Evolutionary conservation across 805 yeast species (phyloP).

Genomic region (Zygoascus biomembranicola): DNA sequence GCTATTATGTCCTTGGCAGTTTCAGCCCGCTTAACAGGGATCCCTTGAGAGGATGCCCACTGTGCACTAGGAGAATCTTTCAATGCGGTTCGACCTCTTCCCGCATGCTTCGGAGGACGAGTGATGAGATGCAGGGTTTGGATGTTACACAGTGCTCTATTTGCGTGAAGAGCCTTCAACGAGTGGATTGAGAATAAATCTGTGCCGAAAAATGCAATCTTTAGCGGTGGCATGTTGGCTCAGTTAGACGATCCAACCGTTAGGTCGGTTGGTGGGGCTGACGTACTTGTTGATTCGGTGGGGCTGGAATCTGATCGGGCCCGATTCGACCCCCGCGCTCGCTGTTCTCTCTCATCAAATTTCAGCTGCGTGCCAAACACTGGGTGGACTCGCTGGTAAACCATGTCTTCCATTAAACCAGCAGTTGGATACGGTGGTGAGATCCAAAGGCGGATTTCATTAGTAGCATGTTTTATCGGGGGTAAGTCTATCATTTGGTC

Average conservation of each 20-base stretch:
- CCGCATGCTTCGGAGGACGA: slow-evolving; percentile 53
- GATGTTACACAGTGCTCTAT: slow-evolving; percentile 15
- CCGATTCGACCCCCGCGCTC: no score
- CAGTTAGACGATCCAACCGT: background rate
- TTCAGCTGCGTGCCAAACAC: no score
- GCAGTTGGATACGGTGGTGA: slow-evolving; percentile 55
- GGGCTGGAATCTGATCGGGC: background rate
- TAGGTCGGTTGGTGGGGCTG: background rate
- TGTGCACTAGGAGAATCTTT: slow-evolving; percentile 41
- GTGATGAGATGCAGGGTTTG: slow-evolving; percentile 52
- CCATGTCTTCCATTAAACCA: slow-evolving; percentile 37
- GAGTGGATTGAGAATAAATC: slow-evolving; percentile 57
- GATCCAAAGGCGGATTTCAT: slow-evolving; percentile 63
- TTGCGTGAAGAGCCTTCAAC: slow-evolving; percentile 32
- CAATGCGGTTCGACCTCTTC: slow-evolving; percentile 42
- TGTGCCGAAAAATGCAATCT: slow-evolving; percentile 68
- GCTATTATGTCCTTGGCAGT: slow-evolving; percentile 11
- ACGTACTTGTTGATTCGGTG: background rate
- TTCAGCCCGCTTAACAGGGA: slow-evolving; percentile 18
- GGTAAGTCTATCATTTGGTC: background rate
- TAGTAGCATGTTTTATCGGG: slow-evolving; percentile 4
- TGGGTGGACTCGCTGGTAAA: no score
- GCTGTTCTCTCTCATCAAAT: no score
- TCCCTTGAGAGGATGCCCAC: slow-evolving; percentile 10
- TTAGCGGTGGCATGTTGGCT: slow-evolving; percentile 6